These are phyloP conservation scores for Pseudogymnoascus sp. DNA, from an alignment of 2,329 filamentous ascomycete species.

Conservation along the genomic window DNA sequence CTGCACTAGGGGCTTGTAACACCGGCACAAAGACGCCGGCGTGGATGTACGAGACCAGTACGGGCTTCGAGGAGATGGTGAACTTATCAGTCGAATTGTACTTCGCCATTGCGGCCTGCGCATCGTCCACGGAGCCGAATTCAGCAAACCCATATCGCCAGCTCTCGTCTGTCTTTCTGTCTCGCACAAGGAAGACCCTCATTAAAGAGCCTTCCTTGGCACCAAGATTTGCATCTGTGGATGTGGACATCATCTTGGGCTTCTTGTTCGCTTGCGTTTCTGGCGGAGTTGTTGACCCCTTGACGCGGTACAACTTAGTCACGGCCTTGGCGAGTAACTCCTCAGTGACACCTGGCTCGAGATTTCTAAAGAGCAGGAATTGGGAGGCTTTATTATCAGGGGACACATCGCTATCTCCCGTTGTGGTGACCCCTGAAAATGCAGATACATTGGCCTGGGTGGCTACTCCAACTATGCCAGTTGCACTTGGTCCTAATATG, in stretches of 20 bases:
- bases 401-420: slow-evolving; percentile 45
- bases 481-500: slow-evolving; percentile 24
- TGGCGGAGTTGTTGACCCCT: slow-evolving; percentile 28
- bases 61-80: slow-evolving; percentile 65
- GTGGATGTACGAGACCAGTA: slow-evolving; percentile 67
- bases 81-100: slow-evolving; percentile 66
- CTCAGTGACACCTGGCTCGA: slow-evolving; percentile 64
- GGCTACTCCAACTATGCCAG: slow-evolving; percentile 23
- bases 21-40: slow-evolving; percentile 78
- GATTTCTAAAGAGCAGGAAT: slow-evolving; percentile 64
- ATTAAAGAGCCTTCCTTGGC: slow-evolving; percentile 67
- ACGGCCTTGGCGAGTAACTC: slow-evolving; percentile 64
- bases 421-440: slow-evolving; percentile 37
- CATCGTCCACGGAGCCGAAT: slow-evolving; percentile 68
- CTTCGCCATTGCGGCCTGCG: slow-evolving; percentile 63
- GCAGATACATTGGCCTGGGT: slow-evolving; percentile 31
- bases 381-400: slow-evolving; percentile 50
- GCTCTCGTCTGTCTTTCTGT: slow-evolving; percentile 61
- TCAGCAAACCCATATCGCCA: slow-evolving; percentile 81
- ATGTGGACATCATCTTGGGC: slow-evolving; percentile 44
- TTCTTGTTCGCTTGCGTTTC: slow-evolving; percentile 32
- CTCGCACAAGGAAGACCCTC: slow-evolving; percentile 68
- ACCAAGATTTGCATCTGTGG: slow-evolving; percentile 44
- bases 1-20: slow-evolving; percentile 45
- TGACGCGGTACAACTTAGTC: slow-evolving; percentile 61